Base-by-base conservation (phyloP, 1,284 basidiomycete species). In the Melanopsichium pennsylvanicum region DNA sequence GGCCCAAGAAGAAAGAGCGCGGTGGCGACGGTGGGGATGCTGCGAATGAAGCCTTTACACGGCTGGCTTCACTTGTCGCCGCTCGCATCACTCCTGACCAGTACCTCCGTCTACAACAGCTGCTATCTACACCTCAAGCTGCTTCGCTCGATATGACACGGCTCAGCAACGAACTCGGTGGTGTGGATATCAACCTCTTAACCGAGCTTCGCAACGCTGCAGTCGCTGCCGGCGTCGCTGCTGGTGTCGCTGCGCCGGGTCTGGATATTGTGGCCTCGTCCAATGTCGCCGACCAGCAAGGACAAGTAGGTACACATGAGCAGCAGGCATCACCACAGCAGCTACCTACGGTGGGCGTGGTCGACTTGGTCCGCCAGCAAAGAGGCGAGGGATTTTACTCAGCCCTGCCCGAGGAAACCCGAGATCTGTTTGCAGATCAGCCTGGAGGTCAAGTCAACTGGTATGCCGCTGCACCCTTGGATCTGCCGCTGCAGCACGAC, bases 401-500 rank as follows among this genome's bases (percentile, higher is more conserved):
- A n/a, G 50, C 50, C 12, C 56, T 77, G 8, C 71, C 75, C 4
- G 31, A 44, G 16, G 60, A 67, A 31, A 74, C 74, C 9, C 44
- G 59, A n/a, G 41, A 66, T 4, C 47, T 74, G 22, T 77, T 77
- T 44, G 61, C 52, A 4, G 69, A 62, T 32, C 71, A 74, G 27
- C 54, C 62, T 0, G 64, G 63, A 1, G 75, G 72, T 11, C 49
- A 60, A 19, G 63, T 75, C 21, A 54, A 62, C 18, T 78, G 76
- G 76, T 74, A 74, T 36, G 67, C 75, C 9, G 74, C 72, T 2
- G 54, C 71, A 2, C 76, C 76, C 3, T 29, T 78, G 15, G 52
- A 67, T 19, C 63, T 74, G 13, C 68, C 68, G 16, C 43, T 58
- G 34, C 69, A 74, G 45, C 52, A 71, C 27, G 54, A 69, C 10